Evolutionary conservation across 768 basidiomycete species (phyloP).

Genomic region (Suillus weaverae): DNA sequence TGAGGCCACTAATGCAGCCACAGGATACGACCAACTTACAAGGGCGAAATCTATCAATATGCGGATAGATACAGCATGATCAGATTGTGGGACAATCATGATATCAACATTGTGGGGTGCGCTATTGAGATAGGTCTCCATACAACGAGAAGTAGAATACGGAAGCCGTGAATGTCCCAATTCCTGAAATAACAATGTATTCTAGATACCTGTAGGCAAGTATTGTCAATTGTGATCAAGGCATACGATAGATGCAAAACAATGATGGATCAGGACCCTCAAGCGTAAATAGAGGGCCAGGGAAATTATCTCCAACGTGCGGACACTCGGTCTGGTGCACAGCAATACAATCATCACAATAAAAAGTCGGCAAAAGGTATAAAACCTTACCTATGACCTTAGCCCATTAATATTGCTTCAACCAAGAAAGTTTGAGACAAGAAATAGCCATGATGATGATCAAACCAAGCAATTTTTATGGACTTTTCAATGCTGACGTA

Average conservation of each 20-base stretch:
- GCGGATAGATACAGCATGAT: conserved; percentile 60
- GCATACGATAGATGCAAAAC: background rate
- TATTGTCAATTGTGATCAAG: conserved; percentile 1
- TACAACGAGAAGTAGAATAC: conserved; percentile 79
- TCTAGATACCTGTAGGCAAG: background rate
- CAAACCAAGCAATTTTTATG: background rate
- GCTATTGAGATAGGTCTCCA: background rate
- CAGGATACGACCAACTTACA: conserved; percentile 86
- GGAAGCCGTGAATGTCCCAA: conserved; percentile 82
- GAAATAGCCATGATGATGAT: accelerated
- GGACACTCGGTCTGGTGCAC: conserved; percentile 37
- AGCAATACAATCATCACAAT: conserved; percentile 36
- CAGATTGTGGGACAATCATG: background rate
- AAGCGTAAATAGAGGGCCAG: conserved; percentile 35
- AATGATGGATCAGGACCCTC: conserved; percentile 31
- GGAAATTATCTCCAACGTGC: conserved; percentile 34
- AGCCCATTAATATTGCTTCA: too few species aligned
- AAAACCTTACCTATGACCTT: background rate
- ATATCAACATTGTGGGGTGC: background rate
- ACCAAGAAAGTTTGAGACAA: background rate
- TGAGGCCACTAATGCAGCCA: conserved; percentile 7
- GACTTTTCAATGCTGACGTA: background rate
- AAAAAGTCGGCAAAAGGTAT: background rate
- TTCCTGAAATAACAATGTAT: conserved; percentile 40
- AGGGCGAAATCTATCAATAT: conserved; percentile 79